These are phyloP conservation scores for Monosporascus sp. DNA, from an alignment of 2,329 filamentous ascomycete genomes.

Conservation along the genomic window DNA sequence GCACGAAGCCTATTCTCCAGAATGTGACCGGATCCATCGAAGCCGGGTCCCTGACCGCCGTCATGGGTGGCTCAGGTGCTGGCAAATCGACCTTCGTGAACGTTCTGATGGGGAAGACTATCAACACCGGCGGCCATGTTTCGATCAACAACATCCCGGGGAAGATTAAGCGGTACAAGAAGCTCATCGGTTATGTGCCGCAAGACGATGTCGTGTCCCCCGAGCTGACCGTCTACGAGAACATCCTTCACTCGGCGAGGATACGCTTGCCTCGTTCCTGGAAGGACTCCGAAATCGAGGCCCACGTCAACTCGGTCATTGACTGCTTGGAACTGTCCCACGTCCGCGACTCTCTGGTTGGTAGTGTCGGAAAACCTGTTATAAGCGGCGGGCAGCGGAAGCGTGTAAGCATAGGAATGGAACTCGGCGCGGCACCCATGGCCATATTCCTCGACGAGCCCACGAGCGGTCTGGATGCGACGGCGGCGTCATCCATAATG, in stretches of 20 bases:
- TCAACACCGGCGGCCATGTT: slow-evolving; percentile 43
- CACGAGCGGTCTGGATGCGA: slow-evolving; percentile 49
- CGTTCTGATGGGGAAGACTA: slow-evolving; percentile 54
- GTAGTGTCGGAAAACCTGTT: slow-evolving; percentile 43
- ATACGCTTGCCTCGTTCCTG: slow-evolving; percentile 48
- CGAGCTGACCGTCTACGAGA: slow-evolving; percentile 56
- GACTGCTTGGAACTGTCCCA: slow-evolving; percentile 48
- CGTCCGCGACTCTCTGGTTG: slow-evolving; percentile 46
- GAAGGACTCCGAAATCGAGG: slow-evolving; percentile 41
- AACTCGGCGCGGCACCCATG: slow-evolving; percentile 51
- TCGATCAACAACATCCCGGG: slow-evolving; percentile 47
- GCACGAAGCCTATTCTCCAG: slow-evolving; percentile 40
- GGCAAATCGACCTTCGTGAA: slow-evolving; percentile 57
- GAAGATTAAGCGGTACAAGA: slow-evolving; percentile 47
- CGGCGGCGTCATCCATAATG: slow-evolving; percentile 51
- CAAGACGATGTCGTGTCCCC: slow-evolving; percentile 57
- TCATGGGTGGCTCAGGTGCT: slow-evolving; percentile 57
- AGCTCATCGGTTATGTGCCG: slow-evolving; percentile 56
- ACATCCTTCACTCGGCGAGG: slow-evolving; percentile 54
- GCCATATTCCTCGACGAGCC: slow-evolving; percentile 50
- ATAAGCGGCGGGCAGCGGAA: slow-evolving; percentile 55
- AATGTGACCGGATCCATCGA: slow-evolving; percentile 50
- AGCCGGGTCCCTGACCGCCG: slow-evolving; percentile 47
- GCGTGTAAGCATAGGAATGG: slow-evolving; percentile 54
- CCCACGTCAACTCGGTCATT: slow-evolving; percentile 52